Evolutionary conservation across 768 basidiomycete species (phyloP).

Genomic region (Pleurotus giganteus): DNA sequence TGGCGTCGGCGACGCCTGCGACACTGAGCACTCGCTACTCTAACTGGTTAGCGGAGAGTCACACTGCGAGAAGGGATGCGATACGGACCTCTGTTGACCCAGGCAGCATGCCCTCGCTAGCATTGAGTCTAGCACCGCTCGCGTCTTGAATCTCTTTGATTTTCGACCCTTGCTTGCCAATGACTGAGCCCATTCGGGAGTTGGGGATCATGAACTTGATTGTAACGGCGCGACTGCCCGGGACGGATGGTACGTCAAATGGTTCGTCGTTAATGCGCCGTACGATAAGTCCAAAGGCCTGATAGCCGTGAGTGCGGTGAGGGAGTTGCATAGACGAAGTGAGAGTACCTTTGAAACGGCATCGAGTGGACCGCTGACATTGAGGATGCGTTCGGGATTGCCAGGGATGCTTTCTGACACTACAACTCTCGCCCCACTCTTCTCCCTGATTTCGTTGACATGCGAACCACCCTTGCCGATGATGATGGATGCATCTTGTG

Average conservation of each 20-base stretch:
- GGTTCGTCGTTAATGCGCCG: slow-evolving; percentile 99
- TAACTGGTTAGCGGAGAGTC: slow-evolving; percentile 13
- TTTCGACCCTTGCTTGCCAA: slow-evolving; percentile 96
- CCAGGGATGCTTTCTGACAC: slow-evolving; percentile 98
- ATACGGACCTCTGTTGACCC: slow-evolving; percentile 97
- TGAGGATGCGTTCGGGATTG: slow-evolving; percentile 98
- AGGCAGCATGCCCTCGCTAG: slow-evolving; percentile 97
- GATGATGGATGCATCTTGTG: slow-evolving; percentile 98
- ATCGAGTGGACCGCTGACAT: slow-evolving; percentile 94
- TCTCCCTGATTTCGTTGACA: slow-evolving; percentile 98
- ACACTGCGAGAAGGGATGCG: slow-evolving; percentile 9
- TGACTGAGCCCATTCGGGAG: slow-evolving; percentile 98
- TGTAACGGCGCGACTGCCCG: slow-evolving; percentile 96
- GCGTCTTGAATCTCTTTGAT: slow-evolving; percentile 99
- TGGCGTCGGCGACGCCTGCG: slow-evolving; percentile 97
- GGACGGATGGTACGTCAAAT: slow-evolving; percentile 95
- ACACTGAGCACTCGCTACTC: slow-evolving; percentile 92
- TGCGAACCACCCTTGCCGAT: slow-evolving; percentile 95
- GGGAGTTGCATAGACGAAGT: not conserved
- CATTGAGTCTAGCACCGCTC: slow-evolving; percentile 92
- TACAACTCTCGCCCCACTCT: slow-evolving; percentile 93
- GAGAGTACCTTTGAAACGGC: slow-evolving; percentile 90
- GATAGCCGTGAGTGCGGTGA: slow-evolving; percentile 6
- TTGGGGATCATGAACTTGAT: slow-evolving; percentile 99
- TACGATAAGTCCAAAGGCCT: slow-evolving; percentile 99